Evolutionary conservation across 805 yeast genomes (phyloP).

Genomic region (Ogataea dorogensis): DNA sequence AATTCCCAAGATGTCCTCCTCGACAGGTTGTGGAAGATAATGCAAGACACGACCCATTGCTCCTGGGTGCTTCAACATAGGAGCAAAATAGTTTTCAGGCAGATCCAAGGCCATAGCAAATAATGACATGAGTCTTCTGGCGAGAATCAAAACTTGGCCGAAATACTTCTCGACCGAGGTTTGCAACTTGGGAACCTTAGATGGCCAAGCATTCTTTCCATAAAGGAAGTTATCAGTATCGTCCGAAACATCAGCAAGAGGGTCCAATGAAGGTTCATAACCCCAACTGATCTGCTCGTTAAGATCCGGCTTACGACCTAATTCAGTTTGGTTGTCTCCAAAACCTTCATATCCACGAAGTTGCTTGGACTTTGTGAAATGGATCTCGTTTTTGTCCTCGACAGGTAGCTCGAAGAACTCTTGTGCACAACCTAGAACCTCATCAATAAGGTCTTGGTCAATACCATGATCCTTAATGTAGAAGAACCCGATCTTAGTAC

Average conservation of each 20-base stretch:
- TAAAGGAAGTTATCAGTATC: slow-evolving; percentile 23
- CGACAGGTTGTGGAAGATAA: slow-evolving; percentile 29
- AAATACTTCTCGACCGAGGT: slow-evolving; percentile 24
- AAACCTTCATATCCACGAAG: slow-evolving; percentile 24
- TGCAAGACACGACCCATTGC: slow-evolving; percentile 33
- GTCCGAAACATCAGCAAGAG: slow-evolving; percentile 23
- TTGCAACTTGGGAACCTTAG: slow-evolving; percentile 28
- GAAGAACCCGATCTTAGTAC: slow-evolving; percentile 32
- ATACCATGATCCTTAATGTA: slow-evolving; percentile 32
- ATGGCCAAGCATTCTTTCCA: slow-evolving; percentile 32
- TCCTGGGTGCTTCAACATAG: slow-evolving; percentile 26
- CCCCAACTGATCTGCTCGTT: slow-evolving; percentile 26
- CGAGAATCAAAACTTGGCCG: slow-evolving; percentile 23
- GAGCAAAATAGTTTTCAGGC: slow-evolving; percentile 28
- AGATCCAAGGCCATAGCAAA: slow-evolving; percentile 31
- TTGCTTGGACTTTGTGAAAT: slow-evolving; percentile 18
- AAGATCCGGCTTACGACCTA: slow-evolving; percentile 24
- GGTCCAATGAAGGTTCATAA: slow-evolving; percentile 33
- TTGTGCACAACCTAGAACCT: slow-evolving; percentile 22
- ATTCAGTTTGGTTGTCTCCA: slow-evolving; percentile 23
- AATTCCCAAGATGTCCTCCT: slow-evolving; percentile 31
- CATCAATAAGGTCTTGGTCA: slow-evolving; percentile 25
- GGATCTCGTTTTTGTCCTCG: slow-evolving; percentile 25
- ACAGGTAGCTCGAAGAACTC: slow-evolving; percentile 26
- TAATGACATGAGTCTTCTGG: slow-evolving; percentile 28